Base-by-base conservation (phyloP, 441 rosid species). In the Pelargonium australe region DNA sequence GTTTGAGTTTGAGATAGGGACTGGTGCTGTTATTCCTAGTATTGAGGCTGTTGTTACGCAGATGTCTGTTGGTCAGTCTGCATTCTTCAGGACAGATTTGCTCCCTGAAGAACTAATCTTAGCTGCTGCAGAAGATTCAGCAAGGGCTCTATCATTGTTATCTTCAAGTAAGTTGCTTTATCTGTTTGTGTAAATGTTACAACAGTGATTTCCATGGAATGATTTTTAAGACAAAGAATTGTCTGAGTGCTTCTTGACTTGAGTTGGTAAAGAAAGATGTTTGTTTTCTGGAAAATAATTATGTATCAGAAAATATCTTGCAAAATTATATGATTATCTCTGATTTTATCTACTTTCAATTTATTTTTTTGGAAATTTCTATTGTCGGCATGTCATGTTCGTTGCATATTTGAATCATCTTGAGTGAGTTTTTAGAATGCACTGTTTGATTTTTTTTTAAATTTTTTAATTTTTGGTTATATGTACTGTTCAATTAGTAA, bases 1-100 rank as follows among this genome's bases (percentile, higher is more conserved):
- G 68, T 85, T 90, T 81, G 97, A 90, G 78, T 92, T 90, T 87
- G 97, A 95, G 89, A 77, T 89, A 72, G 99, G 99, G 28, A 68
- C 85, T 66, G 94, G 92, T 73, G 88, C 97, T 0, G 88, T 92
- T 64, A 70, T 80, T 80, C 63, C 85, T 68, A 65, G 69, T 68
- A 78, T 89, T 71, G 98, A 95, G 80, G 70, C 78, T 72, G 90
- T 82, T 84, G 85, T 86, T 47, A 76, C 83, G 55, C 90, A 85
- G 83, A 79, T 95, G 93, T 86, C 95, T 69, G 92, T 89, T 45
- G 96, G 98, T 72, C 97, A 95, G 72, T 86, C 82, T 73, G 90
- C 90, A 49, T 76, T 72, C 76, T 83, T 86, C 78, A 76, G 34
- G 66, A 70, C 78, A 20, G 76, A 82, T 43, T 73, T 84, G 69